Evolutionary conservation across 441 rosid genomes (phyloP).

Genomic region (Rhodomyrtus psidioides): DNA sequence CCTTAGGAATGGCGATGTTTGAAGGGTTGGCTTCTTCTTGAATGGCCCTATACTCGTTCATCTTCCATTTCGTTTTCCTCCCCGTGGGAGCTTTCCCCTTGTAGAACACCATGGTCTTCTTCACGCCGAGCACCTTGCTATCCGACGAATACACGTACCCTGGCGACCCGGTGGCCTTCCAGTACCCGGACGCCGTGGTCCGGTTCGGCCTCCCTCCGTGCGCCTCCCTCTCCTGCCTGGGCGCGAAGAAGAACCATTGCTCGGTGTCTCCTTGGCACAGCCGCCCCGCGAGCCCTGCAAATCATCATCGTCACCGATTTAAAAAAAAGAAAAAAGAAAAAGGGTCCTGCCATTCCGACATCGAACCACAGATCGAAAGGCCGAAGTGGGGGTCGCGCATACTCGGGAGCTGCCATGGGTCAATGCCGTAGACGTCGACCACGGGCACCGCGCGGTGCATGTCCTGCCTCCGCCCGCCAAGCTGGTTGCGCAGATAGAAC

Average conservation of each 20-base stretch:
- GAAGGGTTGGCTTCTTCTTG: conserved; percentile 19
- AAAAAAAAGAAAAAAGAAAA: background rate
- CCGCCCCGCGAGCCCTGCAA: conserved; percentile 46
- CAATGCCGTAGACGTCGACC: conserved; percentile 35
- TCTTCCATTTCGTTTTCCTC: conserved; percentile 74
- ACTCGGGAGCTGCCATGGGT: conserved; percentile 71
- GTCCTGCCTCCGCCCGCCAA: conserved; percentile 37
- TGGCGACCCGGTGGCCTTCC: conserved; percentile 91
- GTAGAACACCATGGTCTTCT: conserved; percentile 86
- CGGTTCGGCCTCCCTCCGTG: conserved; percentile 67
- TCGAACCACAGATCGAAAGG: background rate
- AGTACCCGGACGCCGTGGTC: conserved; percentile 61
- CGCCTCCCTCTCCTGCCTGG: conserved; percentile 71
- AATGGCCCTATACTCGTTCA: conserved; percentile 77
- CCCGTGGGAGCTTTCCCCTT: conserved; percentile 66
- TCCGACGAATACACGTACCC: conserved; percentile 53
- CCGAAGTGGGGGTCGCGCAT: background rate
- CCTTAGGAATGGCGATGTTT: conserved; percentile 30
- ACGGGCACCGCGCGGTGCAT: conserved; percentile 49
- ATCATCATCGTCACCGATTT: background rate
- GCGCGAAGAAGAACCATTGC: conserved; percentile 84
- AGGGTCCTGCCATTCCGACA: background rate
- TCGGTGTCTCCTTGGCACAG: conserved; percentile 47
- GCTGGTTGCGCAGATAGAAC: conserved; percentile 63
- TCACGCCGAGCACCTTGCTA: conserved; percentile 49